Base-by-base conservation (phyloP, 2,329 filamentous ascomycete genomes). In the Penicillium janthinellum region DNA sequence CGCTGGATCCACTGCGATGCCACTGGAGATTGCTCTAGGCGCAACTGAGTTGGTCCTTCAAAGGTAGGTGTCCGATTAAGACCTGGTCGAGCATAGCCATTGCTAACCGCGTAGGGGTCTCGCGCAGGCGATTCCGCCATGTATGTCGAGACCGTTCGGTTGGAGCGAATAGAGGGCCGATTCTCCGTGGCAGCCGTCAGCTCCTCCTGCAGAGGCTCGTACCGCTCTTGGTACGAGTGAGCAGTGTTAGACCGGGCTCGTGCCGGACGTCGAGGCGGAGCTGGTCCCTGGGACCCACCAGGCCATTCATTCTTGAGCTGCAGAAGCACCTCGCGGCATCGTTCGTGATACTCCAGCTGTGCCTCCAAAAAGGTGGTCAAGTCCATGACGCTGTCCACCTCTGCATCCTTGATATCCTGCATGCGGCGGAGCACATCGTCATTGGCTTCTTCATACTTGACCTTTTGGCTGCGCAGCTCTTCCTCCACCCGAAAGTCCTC, bases 401-500 rank as follows among this genome's bases (percentile, higher is more conserved):
- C 94, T 22, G 91, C 86, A 70, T 97, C 93, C 79, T 95, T 94
- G 79, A 98, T 96, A 72, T 98, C 94, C 77, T 96, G 87, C 95
- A 98, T 98, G 57, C 94, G 86, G 60, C 94, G 87, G 68, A 89
- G 85, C 56, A 98, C 93, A 70, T 98, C 94, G 72, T 98, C 94
- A 72, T 86, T 95, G 15, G 91, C 89, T 79, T 98, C 95, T 73
- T 98, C 95, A 72, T 96, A 98, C 78, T 98, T 98, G 69, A 91
- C 90, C 76, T 96, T 96, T 75, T 95, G 91, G 31, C 88, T 85
- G 57, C 94, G 90, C 56, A 96, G 85, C 77, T 98, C 94, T 73
- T 98, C 94, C 76, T 98, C 95, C 57, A 95, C 84, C 63, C 92
- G 85, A 79, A 95, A 96, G 74, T 98, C 94, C 71, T 98, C 94